phyloP scores from a whole-genome alignment of 2,329 filamentous ascomycete species.

The Colletotrichum falcatum region DNA sequence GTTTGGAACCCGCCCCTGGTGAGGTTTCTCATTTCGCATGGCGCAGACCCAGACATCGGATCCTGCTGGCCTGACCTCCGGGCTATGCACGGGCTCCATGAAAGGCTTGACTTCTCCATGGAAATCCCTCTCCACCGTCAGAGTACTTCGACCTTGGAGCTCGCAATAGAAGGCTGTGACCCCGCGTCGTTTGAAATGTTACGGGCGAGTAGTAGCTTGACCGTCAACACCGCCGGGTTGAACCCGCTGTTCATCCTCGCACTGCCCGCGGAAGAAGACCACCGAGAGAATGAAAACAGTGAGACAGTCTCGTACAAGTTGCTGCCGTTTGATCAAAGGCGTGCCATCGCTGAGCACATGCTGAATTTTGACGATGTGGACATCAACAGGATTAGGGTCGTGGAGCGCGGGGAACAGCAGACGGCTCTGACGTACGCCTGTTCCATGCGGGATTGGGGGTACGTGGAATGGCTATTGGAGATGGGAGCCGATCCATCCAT shows the following conservation, averaged over 20 bases:
- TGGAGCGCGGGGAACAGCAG: neutral
- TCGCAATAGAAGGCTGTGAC: neutral
- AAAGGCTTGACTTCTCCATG: neutral
- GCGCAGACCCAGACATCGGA: constrained; percentile 18
- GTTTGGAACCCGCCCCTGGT: constrained; percentile 7
- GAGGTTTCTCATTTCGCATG: constrained; percentile 1
- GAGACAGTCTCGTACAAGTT: neutral
- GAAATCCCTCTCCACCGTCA: constrained; percentile 6
- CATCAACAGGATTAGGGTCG: neutral
- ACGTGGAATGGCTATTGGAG: constrained; percentile 11
- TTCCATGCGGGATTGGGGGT: constrained; percentile 1
- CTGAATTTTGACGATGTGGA: neutral
- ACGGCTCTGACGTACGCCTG: constrained; percentile 12
- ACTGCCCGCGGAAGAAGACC: neutral
- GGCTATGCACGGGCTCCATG: neutral
- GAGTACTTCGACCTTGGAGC: neutral
- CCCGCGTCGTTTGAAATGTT: neutral
- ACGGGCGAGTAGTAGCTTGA: neutral
- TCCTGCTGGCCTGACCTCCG: neutral
- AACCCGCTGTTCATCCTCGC: neutral
- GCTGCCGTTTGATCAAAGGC: neutral
- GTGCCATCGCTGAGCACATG: constrained; percentile 7
- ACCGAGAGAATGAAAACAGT: neutral
- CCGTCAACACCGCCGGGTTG: neutral
- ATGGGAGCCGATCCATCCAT: constrained; percentile 4